phyloP scores from a whole-genome alignment of 2,329 filamentous ascomycete species.

The Davidsoniella neocaledoniae region DNA sequence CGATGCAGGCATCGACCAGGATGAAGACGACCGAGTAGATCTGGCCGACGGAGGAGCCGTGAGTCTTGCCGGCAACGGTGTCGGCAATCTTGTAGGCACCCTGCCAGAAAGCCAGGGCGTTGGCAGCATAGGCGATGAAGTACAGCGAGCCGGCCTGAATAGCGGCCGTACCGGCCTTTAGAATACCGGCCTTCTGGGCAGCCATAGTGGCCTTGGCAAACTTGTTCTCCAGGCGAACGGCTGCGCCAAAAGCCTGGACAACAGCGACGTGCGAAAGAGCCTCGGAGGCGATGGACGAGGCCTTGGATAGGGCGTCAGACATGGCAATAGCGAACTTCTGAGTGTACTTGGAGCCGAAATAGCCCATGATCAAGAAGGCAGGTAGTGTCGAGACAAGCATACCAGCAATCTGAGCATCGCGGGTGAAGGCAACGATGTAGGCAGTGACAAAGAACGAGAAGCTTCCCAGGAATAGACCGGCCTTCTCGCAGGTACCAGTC shows the following conservation, averaged over 20 bases:
- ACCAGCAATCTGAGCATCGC: slow-evolving; percentile 42
- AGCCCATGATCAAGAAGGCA: slow-evolving; percentile 42
- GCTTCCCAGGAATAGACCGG: slow-evolving; percentile 45
- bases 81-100: slow-evolving; percentile 36
- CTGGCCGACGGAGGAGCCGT: slow-evolving; percentile 25
- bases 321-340: slow-evolving; percentile 33
- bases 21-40: slow-evolving; percentile 49
- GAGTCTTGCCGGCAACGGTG: slow-evolving; percentile 20
- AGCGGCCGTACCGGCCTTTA: slow-evolving; percentile 40
- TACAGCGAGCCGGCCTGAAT: slow-evolving; percentile 45
- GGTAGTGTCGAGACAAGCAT: slow-evolving; percentile 48
- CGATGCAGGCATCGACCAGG: slow-evolving; percentile 45
- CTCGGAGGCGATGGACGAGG: slow-evolving; percentile 46
- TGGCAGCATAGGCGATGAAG: slow-evolving; percentile 51
- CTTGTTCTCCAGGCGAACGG: slow-evolving; percentile 38
- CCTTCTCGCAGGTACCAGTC: slow-evolving; percentile 53
- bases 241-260: slow-evolving; percentile 47
- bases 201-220: slow-evolving; percentile 35
- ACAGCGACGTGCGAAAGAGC: slow-evolving; percentile 41
- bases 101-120: slow-evolving; percentile 52
- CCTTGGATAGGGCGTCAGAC: slow-evolving; percentile 36
- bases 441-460: slow-evolving; percentile 50
- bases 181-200: slow-evolving; percentile 35
- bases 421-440: slow-evolving; percentile 50
- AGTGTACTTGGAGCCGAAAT: slow-evolving; percentile 36